Base-by-base conservation (phyloP, 192 early-diverging fungal genomes). In the Backusella westeae region DNA sequence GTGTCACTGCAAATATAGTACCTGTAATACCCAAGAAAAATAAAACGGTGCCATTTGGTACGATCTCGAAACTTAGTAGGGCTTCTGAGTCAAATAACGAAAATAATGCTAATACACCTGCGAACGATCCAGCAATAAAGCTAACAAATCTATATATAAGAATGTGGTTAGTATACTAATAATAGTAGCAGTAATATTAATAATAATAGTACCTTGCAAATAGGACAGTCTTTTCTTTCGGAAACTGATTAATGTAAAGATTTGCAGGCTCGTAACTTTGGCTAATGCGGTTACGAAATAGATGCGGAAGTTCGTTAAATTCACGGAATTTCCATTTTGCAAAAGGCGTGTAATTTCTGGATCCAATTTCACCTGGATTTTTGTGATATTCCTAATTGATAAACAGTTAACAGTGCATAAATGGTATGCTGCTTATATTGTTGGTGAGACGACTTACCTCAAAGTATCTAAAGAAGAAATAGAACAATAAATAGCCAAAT, bases 291-390 rank as follows among this genome's bases (percentile, higher is more conserved):
- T 81, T 79, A 38, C 92, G 81, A 79, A 98, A 97, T 21, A 93
- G 73, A 81, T 99, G 96, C 0, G 97, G 95, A 21, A 98, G 86
- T 80, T 99, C 98, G 82, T 99, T 99, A 78, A 98, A 98, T 84
- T 98, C 96, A 69, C 97, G 91, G 75, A 99, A 94, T 81, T 94
- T 95, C 96, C 94, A 99, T 34, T 88, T 85, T 4, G 97, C 97
- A 69, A 94, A 89, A 8, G 92, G 92, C 0, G 96, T 91, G 73
- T 96, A 99, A 9, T 87, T 85, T 39, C 98, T 90, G 21, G 92
- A 92, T 10, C 88, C 90, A 42, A 98, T 82, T 26, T 90, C 85
- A 29, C 92, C 88, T 0, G 98, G 98, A 73, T 97, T 95, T 76
- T 89, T 89, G 76, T 92, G 84, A 75, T 87, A 91, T 74, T 92